A percentile compares a stretch with the other conserved stretches of the same genome.
phyloP scores from a whole-genome alignment of 2,329 filamentous ascomycete genomes.

The Grosmannia huntii region DNA sequence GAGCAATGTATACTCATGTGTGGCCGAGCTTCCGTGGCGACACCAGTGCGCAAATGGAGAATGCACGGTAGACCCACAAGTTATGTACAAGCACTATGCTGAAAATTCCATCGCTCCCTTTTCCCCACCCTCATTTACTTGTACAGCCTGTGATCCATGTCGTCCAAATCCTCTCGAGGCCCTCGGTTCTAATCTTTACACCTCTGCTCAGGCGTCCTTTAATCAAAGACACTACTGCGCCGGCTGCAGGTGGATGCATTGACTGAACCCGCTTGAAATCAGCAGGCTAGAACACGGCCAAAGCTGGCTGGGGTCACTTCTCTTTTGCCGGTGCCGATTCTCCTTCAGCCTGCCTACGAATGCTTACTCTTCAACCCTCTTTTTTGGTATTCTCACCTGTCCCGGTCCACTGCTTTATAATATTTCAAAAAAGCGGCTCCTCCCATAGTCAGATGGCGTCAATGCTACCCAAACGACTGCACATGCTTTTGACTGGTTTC shows the following conservation, averaged over 20 bases:
- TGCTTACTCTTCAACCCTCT: not conserved
- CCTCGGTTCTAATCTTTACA: not conserved
- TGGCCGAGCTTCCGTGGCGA: not conserved
- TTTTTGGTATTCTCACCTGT: not conserved
- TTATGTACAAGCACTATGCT: not conserved
- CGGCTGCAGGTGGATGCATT: not conserved
- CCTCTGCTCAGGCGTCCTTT: not conserved
- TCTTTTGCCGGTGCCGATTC: not conserved
- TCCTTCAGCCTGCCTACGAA: not conserved
- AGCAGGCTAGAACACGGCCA: not conserved
- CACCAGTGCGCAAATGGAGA: not conserved
- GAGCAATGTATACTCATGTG: not conserved
- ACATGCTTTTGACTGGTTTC: slow-evolving; percentile 3
- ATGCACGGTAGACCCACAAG: not conserved
- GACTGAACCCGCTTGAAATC: not conserved
- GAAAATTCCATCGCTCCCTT: not conserved
- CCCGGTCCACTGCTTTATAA: not conserved
- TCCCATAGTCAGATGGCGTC: slow-evolving; percentile 5
- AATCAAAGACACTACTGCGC: not conserved
- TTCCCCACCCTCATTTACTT: not conserved
- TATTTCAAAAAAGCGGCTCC: not conserved
- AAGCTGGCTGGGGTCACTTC: not conserved
- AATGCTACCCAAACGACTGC: not conserved
- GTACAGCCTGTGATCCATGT: not conserved
- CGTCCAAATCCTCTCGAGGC: not conserved